Base-by-base conservation (phyloP, 371 early-diverging fungal species). In the Syncephalastrum contaminatum region DNA sequence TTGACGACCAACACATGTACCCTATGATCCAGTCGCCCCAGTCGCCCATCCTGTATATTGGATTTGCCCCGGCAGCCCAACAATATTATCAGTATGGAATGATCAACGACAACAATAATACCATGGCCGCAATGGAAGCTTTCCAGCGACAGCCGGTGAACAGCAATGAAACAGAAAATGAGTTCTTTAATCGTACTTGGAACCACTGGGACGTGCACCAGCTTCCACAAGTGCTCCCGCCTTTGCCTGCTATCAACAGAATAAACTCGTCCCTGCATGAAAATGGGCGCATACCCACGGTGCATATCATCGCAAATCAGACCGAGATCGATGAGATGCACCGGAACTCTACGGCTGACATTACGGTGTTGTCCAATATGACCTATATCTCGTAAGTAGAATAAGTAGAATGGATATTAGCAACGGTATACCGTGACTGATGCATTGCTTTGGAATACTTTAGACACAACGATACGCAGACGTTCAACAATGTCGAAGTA, bases 171-270 rank as follows among this genome's bases (percentile, higher is more conserved):
- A 66, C 66, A 2, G 41, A 47, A 14, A 58, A 66, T 42, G 58
- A 66, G 39, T 61, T 61, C 14, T 67, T 56, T 44, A 62, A 62
- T 43, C 48, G 59, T 16, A 30, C 56, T 16, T 51, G 54, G 59
- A 62, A 62, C 18, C 22, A 0, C 2, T 30, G 41, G 43, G 19
- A 36, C 15, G 48, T 58, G 13, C 18, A 36, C 0, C 24, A 24
- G 16, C 27, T 63, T 6, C 64, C 64, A 4, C 39, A 21, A 21
- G 14, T 62, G 5, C 40, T 62, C 7, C 40, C 58, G 1, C 46
- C 45, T 12, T 30, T 67, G n/a, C 48, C 56, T 14, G n/a, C 16
- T 4, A 53, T 67, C 19, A 22, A 67, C n/a, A 63, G 67, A 1
- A 54, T 67, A 12, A 40, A 62, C 2, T 36, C 63, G 2, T 43